Evolutionary conservation across 208 protist genomes (phyloP).

Genomic region (Trypanosoma mega): DNA sequence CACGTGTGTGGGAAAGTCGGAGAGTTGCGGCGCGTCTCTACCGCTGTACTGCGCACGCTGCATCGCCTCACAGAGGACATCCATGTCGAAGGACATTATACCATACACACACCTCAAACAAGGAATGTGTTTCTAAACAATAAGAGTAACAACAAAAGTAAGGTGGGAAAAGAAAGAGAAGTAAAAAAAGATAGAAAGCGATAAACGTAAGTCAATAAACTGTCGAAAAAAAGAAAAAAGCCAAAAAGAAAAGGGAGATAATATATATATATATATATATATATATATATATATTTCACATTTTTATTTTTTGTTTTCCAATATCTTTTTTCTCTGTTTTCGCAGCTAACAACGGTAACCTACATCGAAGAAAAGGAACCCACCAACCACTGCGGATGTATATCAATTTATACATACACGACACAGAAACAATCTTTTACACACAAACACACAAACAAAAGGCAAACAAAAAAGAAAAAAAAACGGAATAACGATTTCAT

Average conservation of each 20-base stretch:
- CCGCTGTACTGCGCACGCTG: conserved; percentile 66
- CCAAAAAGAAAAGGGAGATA: not conserved
- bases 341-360: too few relatives aligned
- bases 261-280: not conserved
- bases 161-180: not conserved
- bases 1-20: conserved; percentile 59
- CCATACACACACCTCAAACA: not conserved
- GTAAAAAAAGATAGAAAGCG: conserved; percentile 1
- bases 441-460: not conserved
- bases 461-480: not conserved
- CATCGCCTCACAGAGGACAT: conserved; percentile 52
- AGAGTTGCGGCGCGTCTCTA: conserved; percentile 36
- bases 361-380: too few relatives aligned
- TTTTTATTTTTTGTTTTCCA: not conserved
- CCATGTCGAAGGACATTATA: conserved; percentile 16
- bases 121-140: not conserved
- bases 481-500: too few relatives aligned
- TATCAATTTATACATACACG: not conserved
- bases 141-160: not conserved
- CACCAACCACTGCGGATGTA: not conserved
- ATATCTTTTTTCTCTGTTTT: not conserved
- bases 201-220: not conserved
- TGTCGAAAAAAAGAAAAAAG: conserved; percentile 9
- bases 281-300: not conserved
- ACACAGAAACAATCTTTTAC: not conserved